Base-by-base conservation (phyloP, 2,329 filamentous ascomycete genomes). In the Monilinia polystroma region DNA sequence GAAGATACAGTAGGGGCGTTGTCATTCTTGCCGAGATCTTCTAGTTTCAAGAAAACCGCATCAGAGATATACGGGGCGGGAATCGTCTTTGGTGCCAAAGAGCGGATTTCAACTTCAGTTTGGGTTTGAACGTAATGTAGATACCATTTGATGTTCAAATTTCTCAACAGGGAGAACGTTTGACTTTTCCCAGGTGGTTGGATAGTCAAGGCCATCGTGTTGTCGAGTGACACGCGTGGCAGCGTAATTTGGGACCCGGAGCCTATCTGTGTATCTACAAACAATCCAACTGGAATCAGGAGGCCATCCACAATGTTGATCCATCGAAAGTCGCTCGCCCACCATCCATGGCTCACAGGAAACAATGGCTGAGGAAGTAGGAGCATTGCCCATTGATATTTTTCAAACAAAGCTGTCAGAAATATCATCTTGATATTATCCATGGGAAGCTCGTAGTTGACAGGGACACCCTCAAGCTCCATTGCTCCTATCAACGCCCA, bases 241-340 rank as follows among this genome's bases (percentile, higher is more conserved):
- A 58, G 23, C 23, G 8, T 18, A 57, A 8, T 32, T 29, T 32
- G 23, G 5, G 23, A 32, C 18, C 23, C 56, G 18, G 26, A 14
- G 56, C 56, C 41, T 58, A 58, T 45, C 32, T 58, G 56, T 32
- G 41, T 20, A 47, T 58, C 41, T 29, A 32, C 56, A 58, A 58
- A 58, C 38, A 58, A 4, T 12, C 55, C 38, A 45, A 58, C 41
- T 32, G 56, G 41, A 45, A 47, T 58, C 23, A 58, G 18, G 10
- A 47, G 2, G 5, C 56, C 56, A 58, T 47, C 23, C 14, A 58
- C 41, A 32, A 45, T 58, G 16, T 32, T 32, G 20, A 32, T 32
- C 41, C 41, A 58, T 58, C 26, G 16, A 47, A 47, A 47, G 16
- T 32, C 18, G 18, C 2, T 32, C 26, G 16, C 18, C 18, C 23